phyloP scores from a whole-genome alignment of 2,329 filamentous ascomycete genomes.

The Lachnellula occidentalis region DNA sequence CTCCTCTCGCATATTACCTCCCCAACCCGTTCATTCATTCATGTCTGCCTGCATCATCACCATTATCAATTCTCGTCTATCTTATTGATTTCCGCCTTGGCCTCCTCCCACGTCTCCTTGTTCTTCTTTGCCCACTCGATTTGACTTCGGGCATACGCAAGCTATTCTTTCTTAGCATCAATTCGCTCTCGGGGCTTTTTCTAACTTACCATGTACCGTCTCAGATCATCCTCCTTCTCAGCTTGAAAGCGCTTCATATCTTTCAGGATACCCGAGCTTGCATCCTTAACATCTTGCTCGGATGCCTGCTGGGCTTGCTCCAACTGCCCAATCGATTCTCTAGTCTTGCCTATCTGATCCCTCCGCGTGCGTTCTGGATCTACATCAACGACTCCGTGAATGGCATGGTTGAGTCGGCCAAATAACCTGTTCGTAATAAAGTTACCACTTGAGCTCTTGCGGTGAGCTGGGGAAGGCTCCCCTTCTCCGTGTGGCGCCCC shows the following conservation, averaged over 20 bases:
- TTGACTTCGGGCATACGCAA: constrained; percentile 67
- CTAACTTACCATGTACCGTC: constrained; percentile 85
- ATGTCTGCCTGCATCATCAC: constrained; percentile 3
- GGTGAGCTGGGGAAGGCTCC: constrained; percentile 52
- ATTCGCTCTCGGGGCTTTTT: not conserved
- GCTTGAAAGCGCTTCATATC: constrained; percentile 89
- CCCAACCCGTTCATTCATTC: constrained; percentile 7
- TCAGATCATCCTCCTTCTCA: constrained; percentile 93
- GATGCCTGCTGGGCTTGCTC: constrained; percentile 87
- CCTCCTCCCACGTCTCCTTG: constrained; percentile 68
- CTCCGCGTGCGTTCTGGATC: constrained; percentile 89
- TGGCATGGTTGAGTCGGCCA: constrained; percentile 88
- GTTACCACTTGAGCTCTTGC: constrained; percentile 77
- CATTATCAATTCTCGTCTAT: constrained; percentile 44
- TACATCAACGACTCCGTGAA: constrained; percentile 92
- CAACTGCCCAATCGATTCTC: constrained; percentile 77
- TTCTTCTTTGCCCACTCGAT: constrained; percentile 72
- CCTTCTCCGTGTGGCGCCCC: constrained; percentile 53
- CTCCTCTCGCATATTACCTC: constrained; percentile 16
- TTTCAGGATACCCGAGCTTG: constrained; percentile 79
- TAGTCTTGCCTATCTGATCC: constrained; percentile 93
- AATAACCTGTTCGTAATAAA: constrained; percentile 94
- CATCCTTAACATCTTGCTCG: constrained; percentile 88
- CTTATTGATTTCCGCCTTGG: constrained; percentile 63
- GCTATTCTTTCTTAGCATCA: constrained; percentile 38